These are phyloP conservation scores for Paraurostyla sp. DNA, from an alignment of 73 alveolate genomes.

Conservation along the genomic window DNA sequence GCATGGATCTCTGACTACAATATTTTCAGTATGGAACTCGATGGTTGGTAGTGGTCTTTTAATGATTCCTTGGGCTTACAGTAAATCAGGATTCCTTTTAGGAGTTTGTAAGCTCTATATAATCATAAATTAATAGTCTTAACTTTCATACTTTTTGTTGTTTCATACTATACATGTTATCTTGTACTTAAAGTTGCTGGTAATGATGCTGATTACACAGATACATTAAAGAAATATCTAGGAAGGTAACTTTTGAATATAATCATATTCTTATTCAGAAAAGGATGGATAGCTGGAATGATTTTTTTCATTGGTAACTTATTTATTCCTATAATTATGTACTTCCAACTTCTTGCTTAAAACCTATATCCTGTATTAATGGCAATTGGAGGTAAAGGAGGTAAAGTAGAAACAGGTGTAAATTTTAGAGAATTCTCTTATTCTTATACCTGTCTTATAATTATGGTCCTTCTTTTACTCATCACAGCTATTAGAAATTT, in stretches of 20 bases:
- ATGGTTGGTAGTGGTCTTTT: conserved; percentile 63
- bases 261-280: neutral
- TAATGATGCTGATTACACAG: conserved; percentile 72
- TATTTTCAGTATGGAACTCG: conserved; percentile 53
- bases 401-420: conserved; percentile 40
- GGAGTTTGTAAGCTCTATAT: conserved; percentile 22
- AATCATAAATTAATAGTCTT: neutral
- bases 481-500: conserved; percentile 40
- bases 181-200: conserved; percentile 61
- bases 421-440: conserved; percentile 63
- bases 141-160: conserved; percentile 7
- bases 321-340: conserved; percentile 66
- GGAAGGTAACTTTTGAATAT: conserved; percentile 35
- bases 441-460: conserved; percentile 53
- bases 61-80: conserved; percentile 64
- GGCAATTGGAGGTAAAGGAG: conserved; percentile 42
- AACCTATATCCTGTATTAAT: conserved; percentile 59
- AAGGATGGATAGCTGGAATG: conserved; percentile 70
- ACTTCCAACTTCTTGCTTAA: conserved; percentile 68
- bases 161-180: conserved; percentile 71
- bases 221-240: conserved; percentile 63
- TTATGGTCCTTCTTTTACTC: neutral
- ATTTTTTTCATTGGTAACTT: conserved; percentile 16
- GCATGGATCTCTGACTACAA: conserved; percentile 50
- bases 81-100: conserved; percentile 45